A percentile compares a stretch with the other conserved stretches of the same genome.
phyloP scores from a whole-genome alignment of 176 grass and related monocot species.

The Metroxylon sagu region DNA sequence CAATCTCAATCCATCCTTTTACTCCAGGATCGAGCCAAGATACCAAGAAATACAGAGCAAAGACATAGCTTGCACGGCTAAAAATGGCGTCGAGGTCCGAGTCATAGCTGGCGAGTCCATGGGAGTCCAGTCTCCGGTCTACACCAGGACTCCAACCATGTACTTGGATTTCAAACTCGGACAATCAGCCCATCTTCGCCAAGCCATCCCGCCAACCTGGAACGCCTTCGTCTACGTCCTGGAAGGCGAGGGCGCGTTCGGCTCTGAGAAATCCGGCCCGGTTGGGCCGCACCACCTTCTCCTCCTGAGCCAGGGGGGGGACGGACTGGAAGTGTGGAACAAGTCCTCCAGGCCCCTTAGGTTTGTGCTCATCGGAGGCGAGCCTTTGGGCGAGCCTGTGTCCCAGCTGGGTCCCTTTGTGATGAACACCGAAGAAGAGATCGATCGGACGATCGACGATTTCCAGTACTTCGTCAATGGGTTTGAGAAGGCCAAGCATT shows the following conservation, averaged over 20 bases:
- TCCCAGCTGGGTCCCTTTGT: constrained; percentile 83
- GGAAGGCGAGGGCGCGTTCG: constrained; percentile 69
- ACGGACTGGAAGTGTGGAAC: constrained; percentile 70
- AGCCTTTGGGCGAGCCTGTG: constrained; percentile 83
- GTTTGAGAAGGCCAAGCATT: constrained; percentile 84
- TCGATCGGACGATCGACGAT: constrained; percentile 82
- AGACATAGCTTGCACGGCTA: constrained; percentile 48
- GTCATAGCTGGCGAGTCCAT: constrained; percentile 80
- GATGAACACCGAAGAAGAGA: constrained; percentile 99
- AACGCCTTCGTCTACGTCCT: constrained; percentile 88
- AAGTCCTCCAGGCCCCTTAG: constrained; percentile 37
- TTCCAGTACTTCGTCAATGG: constrained; percentile 68
- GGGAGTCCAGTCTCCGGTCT: constrained; percentile 53
- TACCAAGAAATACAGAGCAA: constrained; percentile 94
- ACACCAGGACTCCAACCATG: constrained; percentile 82
- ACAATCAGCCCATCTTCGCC: constrained; percentile 34
- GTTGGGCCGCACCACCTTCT: constrained; percentile 55
- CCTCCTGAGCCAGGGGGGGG: constrained; percentile 57
- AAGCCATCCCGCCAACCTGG: constrained; percentile 46
- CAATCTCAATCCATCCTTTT: no score
- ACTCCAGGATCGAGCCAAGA: constrained; percentile 63
- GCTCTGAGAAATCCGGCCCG: constrained; percentile 32
- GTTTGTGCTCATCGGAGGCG: constrained; percentile 70
- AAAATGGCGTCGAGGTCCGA: constrained; percentile 64
- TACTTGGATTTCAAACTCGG: constrained; percentile 93